Base-by-base conservation (phyloP, 768 basidiomycete genomes). In the Boletus rubescentipes region DNA sequence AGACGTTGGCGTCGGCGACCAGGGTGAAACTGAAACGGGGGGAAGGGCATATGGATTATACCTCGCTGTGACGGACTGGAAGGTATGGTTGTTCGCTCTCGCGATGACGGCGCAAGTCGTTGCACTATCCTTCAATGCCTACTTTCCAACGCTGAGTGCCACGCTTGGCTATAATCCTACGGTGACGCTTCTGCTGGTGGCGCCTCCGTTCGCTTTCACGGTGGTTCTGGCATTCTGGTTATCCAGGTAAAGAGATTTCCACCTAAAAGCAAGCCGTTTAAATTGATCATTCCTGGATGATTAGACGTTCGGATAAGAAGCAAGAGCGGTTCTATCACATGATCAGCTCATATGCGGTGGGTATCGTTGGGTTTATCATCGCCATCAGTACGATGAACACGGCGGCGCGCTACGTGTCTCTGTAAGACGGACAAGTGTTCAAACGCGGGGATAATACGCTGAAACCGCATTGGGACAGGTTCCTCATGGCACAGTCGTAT, bases 321-420 rank as follows among this genome's bases (percentile, higher is more conserved):
- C 78, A 78, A 36, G 91, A 93, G 59, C 83, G 91, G 39, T 91
- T 81, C 74, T 84, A 75, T 65, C 90, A 93, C 68, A 85, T 87
- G 56, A 68, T 74, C 5, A 46, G 69, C 21, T 78, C 88, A 0
- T 69, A 86, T 32, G 47, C 67, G 18, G 46, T 80, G 39, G 89
- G 89, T 11, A 78, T 89, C 35, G 52, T 88, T 10, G 89, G 88
- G 0, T 91, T 89, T 66, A 55, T 84, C 52, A 77, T 90, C 18
- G 79, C 87, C 3, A 78, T 83, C 53, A 77, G 77, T 10, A 89
- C 86, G 0, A 81, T 84, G 80, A 82, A 83, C 63, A 75, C 79
- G 10, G 79, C 74, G 2, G 78, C 79, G 15, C 81, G 87, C 31
- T 91, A 90, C 65, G 67, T 87, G 18, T 79, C 85, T 5, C 69